Evolutionary conservation across 768 basidiomycete species (phyloP).

Genomic region (Lactifluus pinguis): DNA sequence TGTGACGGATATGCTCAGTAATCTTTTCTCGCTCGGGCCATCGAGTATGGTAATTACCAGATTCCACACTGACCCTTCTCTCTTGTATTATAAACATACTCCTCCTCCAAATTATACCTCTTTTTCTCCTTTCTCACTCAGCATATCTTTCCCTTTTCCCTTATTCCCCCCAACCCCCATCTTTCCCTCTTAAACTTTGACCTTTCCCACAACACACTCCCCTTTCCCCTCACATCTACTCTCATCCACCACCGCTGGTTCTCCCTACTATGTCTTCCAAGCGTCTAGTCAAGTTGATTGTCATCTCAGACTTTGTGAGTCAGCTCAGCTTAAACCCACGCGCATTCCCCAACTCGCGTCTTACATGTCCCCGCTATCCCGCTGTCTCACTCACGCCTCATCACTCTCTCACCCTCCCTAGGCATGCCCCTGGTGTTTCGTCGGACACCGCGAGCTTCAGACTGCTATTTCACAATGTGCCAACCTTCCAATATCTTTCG

Average conservation of each 20-base stretch:
- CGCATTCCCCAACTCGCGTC: neutral
- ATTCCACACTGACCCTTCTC: neutral
- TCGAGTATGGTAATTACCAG: constrained; percentile 15
- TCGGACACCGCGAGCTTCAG: constrained; percentile 33
- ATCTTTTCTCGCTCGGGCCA: constrained; percentile 9
- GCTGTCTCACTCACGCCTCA: neutral
- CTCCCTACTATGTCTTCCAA: neutral
- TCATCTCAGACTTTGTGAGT: constrained; percentile 31
- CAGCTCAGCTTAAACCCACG: neutral
- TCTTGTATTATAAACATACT: constrained; percentile 18
- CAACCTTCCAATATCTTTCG: constrained; percentile 28
- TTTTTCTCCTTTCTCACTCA: constrained; percentile 11
- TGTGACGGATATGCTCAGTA: constrained; percentile 18
- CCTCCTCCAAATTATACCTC: neutral
- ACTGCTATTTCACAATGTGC: constrained; percentile 28
- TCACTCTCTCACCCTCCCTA: constrained; percentile 4
- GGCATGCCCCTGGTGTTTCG: constrained; percentile 37
- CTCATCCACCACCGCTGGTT: neutral
- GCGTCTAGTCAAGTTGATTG: constrained; percentile 18
- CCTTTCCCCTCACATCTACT: neutral
- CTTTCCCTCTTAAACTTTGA: neutral
- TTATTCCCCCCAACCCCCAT: neutral
- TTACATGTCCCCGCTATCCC: neutral
- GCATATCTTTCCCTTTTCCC: neutral
- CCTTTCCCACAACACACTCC: neutral